Conservation (phyloP, 345 rosid species). For the Hypericum androsaemum region DNA sequence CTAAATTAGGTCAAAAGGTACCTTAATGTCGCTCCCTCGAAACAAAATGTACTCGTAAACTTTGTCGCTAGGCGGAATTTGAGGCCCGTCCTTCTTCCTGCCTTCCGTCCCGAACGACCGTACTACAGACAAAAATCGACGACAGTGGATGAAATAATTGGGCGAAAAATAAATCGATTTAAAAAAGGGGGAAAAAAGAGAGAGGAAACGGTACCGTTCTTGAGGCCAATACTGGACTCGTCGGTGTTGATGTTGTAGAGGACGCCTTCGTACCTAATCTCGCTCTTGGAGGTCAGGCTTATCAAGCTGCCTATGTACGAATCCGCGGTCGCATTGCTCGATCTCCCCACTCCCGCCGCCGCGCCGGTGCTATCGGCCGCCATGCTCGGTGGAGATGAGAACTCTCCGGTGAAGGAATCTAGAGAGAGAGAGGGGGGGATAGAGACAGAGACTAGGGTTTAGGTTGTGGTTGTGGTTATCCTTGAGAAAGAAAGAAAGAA, state of each 20-base stretch:
- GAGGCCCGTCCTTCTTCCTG: constrained; percentile 57
- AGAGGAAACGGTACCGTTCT: constrained; percentile 47
- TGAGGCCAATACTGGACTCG: constrained; percentile 90
- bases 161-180: neutral
- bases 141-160: neutral
- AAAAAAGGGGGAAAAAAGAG: neutral
- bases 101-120: constrained; percentile 77
- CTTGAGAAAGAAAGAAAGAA: no score
- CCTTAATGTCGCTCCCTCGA: constrained; percentile 65
- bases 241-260: constrained; percentile 89
- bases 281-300: constrained; percentile 91
- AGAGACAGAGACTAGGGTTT: neutral
- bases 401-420: neutral
- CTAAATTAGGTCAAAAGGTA: constrained; percentile 11
- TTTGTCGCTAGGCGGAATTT: constrained; percentile 49
- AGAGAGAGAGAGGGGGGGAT: neutral
- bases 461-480: neutral
- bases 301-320: constrained; percentile 95
- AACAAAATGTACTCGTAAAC: constrained; percentile 59
- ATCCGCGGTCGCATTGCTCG: constrained; percentile 44
- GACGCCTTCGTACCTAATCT: constrained; percentile 92
- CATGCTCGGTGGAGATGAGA: constrained; percentile 20
- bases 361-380: constrained; percentile 39
- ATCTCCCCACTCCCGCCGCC: constrained; percentile 29
- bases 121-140: constrained; percentile 23